Percentiles rank a stretch among this genome's conserved stretches.
These are phyloP conservation scores for Colletotrichum sp. DNA, from an alignment of 2,329 filamentous ascomycete species.

Conservation along the genomic window DNA sequence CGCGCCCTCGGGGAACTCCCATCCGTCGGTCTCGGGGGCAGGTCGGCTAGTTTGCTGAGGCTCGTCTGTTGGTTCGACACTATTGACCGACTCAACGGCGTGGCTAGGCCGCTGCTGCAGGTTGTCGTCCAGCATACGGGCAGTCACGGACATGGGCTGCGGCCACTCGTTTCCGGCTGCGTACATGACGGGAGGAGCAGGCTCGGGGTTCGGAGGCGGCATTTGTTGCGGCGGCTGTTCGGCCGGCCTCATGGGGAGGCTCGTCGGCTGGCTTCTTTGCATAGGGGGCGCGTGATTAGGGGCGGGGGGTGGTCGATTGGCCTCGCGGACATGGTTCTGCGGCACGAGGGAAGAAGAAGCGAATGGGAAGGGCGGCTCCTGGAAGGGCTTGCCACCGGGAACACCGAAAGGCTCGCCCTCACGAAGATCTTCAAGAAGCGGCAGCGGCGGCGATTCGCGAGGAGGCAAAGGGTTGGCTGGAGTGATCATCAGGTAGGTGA, in stretches of 20 bases:
- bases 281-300: conserved; percentile 65
- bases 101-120: conserved; percentile 37
- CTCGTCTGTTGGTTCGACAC: conserved; percentile 45
- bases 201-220: conserved; percentile 58
- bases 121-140: conserved; percentile 37
- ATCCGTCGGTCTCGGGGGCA: conserved; percentile 71
- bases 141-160: conserved; percentile 26
- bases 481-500: conserved; percentile 72
- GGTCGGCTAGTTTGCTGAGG: conserved; percentile 37
- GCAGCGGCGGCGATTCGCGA: conserved; percentile 65
- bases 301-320: conserved; percentile 57
- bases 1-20: conserved; percentile 90
- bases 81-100: conserved; percentile 42
- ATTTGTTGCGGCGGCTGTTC: conserved; percentile 55
- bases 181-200: conserved; percentile 44
- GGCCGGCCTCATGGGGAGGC: conserved; percentile 35
- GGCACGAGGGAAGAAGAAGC: conserved; percentile 15
- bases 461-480: conserved; percentile 70
- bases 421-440: conserved; percentile 63
- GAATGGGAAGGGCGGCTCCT: conserved; percentile 29
- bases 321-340: conserved; percentile 64
- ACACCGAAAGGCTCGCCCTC: conserved; percentile 59
- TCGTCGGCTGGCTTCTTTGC: conserved; percentile 43
- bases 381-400: conserved; percentile 42
- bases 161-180: conserved; percentile 36